Base-by-base conservation (phyloP, 352 stramenopile species). In the Thraustochytrium sp. region DNA sequence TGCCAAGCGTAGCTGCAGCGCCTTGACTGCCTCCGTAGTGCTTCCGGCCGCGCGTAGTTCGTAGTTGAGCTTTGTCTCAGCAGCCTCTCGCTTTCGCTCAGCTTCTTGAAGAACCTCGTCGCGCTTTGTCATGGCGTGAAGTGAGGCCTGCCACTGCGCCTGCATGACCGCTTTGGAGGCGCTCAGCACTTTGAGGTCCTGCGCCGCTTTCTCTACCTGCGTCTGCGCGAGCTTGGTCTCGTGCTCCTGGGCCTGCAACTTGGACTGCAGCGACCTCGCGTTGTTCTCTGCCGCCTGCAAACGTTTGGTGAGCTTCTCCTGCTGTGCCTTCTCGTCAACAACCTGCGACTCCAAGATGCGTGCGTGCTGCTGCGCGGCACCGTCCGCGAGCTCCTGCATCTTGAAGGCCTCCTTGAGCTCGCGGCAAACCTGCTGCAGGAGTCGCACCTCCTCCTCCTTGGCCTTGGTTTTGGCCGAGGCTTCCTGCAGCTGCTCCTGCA, bases 401-500 rank as follows among this genome's bases (percentile, higher is more conserved):
- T 64, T 80, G 18, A 80, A 26, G 5, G 31, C 68, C 34, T 46
- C n/a, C 49, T 80, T 80, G n/a, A 80, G 68, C n/a, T 46, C 68
- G 5, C 44, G 5, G 34, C 48, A 61, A 3, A 53, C 46, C n/a
- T 64, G 44, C 13, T 72, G 42, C 42, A 80, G 13, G 42, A 48
- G 44, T 5, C 18, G 5, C 4, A 37, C 34, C 23, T 80, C 34
- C 26, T 80, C 68, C 3, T 51, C 4, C 23, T 80, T 64, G 9
- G 18, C 26, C 26, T 46, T 34, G 18, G 26, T n/a, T 26, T 40
- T 61, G 11, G 68, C 13, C 34, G 21, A 53, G 4, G 8, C 37
- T 53, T 75, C n/a, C 18, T 40, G 37, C 18, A 26, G 23, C 21
- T 37, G 1, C 9, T 18, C n/a, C 44, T 75, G 36, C 11, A 75